Evolutionary conservation across 2,329 filamentous ascomycete genomes (phyloP), one percentile per base, ranked within the genome.

Genomic region (Epichloe typhina): DNA sequence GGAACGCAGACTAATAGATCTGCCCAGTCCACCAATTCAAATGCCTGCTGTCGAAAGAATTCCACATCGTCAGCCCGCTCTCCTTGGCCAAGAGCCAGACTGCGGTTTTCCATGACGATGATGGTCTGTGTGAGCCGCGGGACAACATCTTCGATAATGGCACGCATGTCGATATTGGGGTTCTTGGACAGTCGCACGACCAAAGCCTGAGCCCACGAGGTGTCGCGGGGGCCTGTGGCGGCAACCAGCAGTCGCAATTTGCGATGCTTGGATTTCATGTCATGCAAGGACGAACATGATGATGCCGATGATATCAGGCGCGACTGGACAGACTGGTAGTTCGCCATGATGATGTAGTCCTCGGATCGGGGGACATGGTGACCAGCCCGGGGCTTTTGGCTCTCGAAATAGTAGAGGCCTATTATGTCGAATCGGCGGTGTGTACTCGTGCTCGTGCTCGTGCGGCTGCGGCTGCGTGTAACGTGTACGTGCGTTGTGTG

Each of bases 1-100:
- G 90, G 88, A 6, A 86, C 86, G 51, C 95, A 78, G 35, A 95
- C 82, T 52, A 95, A 74, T 57, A 95, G 70, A 66, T 95, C 86
- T 5, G 90, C 88, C 90, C 90, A 96, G 54, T 87, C 79, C 56
- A 88, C 87, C 53, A 94, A 68, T 56, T 88, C 83, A 57, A 72
- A 79, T 3, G 73, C 80, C 55, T 73, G 76, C 49, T 69, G 67
- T 26, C 62, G 60, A 52, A 73, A 75, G 46, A 71, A 72, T 55
- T 81, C 77, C 57, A 77, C 68, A 26, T 76, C 75, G 49, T 72
- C 71, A 7, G 68, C 66, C 23, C 61, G 59, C 45, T 65, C 56
- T 46, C 61, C 61, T 49, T 63, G 62, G 19, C 64, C 63, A 5
- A 56, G 55, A 5, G 59, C 56, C 23, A 68, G 59, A 50, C 68